Evolutionary conservation across 2,329 filamentous ascomycete genomes (phyloP).

Genomic region (Geosmithia putterillii): DNA sequence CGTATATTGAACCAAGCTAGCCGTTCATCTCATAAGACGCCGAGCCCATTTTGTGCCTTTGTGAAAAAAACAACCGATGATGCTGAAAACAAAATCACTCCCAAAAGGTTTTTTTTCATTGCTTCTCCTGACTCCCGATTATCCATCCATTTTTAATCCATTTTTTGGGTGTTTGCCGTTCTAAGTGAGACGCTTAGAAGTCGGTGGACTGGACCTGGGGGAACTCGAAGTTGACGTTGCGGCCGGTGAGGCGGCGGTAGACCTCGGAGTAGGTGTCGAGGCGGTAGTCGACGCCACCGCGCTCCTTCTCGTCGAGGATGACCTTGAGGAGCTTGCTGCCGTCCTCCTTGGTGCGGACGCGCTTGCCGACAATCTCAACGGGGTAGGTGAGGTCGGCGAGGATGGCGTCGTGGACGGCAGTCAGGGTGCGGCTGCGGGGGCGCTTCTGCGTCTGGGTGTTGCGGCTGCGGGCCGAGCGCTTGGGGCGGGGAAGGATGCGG

Average conservation of each 20-base stretch:
- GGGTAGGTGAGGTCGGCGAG: slow-evolving; percentile 97
- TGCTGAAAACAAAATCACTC: slow-evolving; percentile 20
- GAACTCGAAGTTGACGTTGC: slow-evolving; percentile 97
- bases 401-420: slow-evolving; percentile 97
- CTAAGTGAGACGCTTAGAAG: slow-evolving; percentile 3
- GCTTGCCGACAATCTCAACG: slow-evolving; percentile 99
- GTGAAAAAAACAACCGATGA: slow-evolving; percentile 20
- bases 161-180: neutral
- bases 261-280: slow-evolving; percentile 99
- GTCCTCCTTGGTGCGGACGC: slow-evolving; percentile 96
- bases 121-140: neutral
- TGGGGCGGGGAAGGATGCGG: slow-evolving; percentile 96
- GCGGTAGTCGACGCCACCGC: slow-evolving; percentile 96
- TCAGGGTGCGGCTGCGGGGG: slow-evolving; percentile 92
- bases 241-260: slow-evolving; percentile 95
- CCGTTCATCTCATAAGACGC: slow-evolving; percentile 32
- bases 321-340: slow-evolving; percentile 98
- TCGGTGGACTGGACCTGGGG: slow-evolving; percentile 49
- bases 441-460: slow-evolving; percentile 98
- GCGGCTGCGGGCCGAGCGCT: slow-evolving; percentile 94
- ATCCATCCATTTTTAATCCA: neutral
- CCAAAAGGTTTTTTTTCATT: slow-evolving; percentile 4
- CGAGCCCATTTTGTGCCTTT: slow-evolving; percentile 26
- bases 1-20: slow-evolving; percentile 35
- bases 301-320: slow-evolving; percentile 99